Conservation (phyloP, 495 filamentous ascomycete species). For the Penicillium diatomitis region DNA sequence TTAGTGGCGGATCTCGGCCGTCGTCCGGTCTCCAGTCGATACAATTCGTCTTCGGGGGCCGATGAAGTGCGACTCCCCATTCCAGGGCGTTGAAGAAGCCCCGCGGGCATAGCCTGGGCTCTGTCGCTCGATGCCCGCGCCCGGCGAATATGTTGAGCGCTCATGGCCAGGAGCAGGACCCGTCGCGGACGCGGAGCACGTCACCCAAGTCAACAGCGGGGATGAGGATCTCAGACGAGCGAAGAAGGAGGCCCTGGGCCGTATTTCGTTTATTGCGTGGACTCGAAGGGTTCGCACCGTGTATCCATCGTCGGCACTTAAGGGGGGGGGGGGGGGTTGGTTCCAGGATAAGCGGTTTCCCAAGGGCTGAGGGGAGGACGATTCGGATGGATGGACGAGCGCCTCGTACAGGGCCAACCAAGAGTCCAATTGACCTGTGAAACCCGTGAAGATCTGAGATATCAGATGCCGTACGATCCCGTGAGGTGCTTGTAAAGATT, state of each 20-base stretch:
- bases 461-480: too few species aligned
- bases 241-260: slow-evolving; percentile 11
- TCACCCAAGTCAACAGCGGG: slow-evolving; percentile 10
- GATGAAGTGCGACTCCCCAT: slow-evolving; percentile 28
- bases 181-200: neutral
- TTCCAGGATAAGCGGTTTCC: slow-evolving; percentile 1
- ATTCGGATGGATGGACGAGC: too few species aligned
- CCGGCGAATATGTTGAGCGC: slow-evolving; percentile 11
- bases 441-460: too few species aligned
- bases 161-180: slow-evolving; percentile 1
- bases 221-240: too few species aligned
- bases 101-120: slow-evolving; percentile 16
- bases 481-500: too few species aligned
- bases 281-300: slow-evolving; percentile 18
- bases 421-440: too few species aligned
- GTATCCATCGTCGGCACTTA: slow-evolving; percentile 29
- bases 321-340: neutral
- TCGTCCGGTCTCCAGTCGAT: slow-evolving; percentile 18
- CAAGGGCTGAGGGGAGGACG: too few species aligned
- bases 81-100: slow-evolving; percentile 20
- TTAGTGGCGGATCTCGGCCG: slow-evolving; percentile 13
- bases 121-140: slow-evolving; percentile 28
- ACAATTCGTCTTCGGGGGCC: slow-evolving; percentile 22
- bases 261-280: slow-evolving; percentile 22
- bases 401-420: too few species aligned